These are phyloP conservation scores for Hypholoma fasciculare DNA, from an alignment of 768 basidiomycete species.

Conservation along the genomic window DNA sequence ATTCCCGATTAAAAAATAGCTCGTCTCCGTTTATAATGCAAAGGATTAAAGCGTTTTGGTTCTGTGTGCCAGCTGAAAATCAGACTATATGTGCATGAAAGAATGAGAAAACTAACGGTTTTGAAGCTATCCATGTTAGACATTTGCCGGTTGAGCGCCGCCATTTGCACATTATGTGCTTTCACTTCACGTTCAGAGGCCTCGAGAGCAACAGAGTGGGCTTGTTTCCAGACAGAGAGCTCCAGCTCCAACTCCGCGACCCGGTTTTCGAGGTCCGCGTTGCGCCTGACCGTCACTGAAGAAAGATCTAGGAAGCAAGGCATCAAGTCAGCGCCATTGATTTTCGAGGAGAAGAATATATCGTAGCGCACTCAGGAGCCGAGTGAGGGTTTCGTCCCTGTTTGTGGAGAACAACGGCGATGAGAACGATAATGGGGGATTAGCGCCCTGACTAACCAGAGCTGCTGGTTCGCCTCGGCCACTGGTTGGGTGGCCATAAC, in stretches of 20 bases:
- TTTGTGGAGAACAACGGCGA: not conserved
- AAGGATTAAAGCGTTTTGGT: slow-evolving; percentile 66
- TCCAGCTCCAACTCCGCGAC: slow-evolving; percentile 71
- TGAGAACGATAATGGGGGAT: slow-evolving; percentile 8
- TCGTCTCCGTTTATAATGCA: slow-evolving; percentile 77
- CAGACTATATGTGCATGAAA: not conserved
- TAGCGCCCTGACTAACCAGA: slow-evolving; percentile 51
- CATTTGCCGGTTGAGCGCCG: slow-evolving; percentile 65
- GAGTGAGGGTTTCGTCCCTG: slow-evolving; percentile 69
- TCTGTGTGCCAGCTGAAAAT: slow-evolving; percentile 33
- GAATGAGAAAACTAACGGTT: slow-evolving; percentile 31
- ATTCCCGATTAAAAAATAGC: slow-evolving; percentile 60
- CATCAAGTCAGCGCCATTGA: slow-evolving; percentile 4
- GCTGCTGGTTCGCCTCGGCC: slow-evolving; percentile 61
- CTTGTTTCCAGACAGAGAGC: slow-evolving; percentile 69
- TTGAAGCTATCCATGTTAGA: slow-evolving; percentile 55
- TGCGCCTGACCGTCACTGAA: slow-evolving; percentile 60
- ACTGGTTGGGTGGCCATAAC: slow-evolving; percentile 55
- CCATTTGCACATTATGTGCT: slow-evolving; percentile 67
- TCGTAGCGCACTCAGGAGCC: slow-evolving; percentile 51
- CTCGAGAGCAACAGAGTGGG: slow-evolving; percentile 63
- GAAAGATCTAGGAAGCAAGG: slow-evolving; percentile 54
- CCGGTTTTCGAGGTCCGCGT: slow-evolving; percentile 61
- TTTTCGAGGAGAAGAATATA: slow-evolving; percentile 1
- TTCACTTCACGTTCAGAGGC: slow-evolving; percentile 62